Evolutionary conservation across 768 basidiomycete species (phyloP).

Genomic region (Gyrodon lividus): DNA sequence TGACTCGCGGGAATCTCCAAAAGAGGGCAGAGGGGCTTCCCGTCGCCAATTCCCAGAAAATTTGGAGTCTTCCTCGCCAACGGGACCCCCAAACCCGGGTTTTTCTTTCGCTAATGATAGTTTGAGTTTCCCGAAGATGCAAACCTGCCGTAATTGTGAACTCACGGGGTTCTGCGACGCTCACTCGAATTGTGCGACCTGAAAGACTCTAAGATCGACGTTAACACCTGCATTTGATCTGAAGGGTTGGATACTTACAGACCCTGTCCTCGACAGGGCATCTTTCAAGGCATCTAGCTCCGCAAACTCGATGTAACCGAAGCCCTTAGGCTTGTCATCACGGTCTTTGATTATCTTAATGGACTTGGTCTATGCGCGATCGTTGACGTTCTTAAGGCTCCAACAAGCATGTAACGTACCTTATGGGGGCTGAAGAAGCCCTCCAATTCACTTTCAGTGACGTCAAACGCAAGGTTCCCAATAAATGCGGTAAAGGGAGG

Average conservation of each 20-base stretch:
- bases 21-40: constrained; percentile 78
- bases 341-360: constrained; percentile 92
- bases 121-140: constrained; percentile 10
- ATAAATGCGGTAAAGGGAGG: constrained; percentile 97
- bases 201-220: constrained; percentile 52
- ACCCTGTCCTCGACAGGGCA: constrained; percentile 69
- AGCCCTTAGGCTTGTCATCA: constrained; percentile 95
- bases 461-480: constrained; percentile 93
- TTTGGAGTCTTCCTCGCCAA: constrained; percentile 70
- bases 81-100: constrained; percentile 48
- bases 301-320: constrained; percentile 96
- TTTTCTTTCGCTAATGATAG: constrained; percentile 70
- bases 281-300: constrained; percentile 83
- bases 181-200: constrained; percentile 82
- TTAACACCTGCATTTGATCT: not conserved
- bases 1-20: constrained; percentile 57
- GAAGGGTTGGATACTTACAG: constrained; percentile 45
- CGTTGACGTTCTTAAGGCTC: not conserved
- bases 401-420: constrained; percentile 37
- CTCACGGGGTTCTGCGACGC: constrained; percentile 95
- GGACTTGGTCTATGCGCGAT: constrained; percentile 58
- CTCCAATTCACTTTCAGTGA: constrained; percentile 78
- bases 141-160: constrained; percentile 15
- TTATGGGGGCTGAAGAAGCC: constrained; percentile 71
- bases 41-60: constrained; percentile 86